phyloP scores from a whole-genome alignment of 1,284 basidiomycete species.

The Leucoagaricus sp. region DNA sequence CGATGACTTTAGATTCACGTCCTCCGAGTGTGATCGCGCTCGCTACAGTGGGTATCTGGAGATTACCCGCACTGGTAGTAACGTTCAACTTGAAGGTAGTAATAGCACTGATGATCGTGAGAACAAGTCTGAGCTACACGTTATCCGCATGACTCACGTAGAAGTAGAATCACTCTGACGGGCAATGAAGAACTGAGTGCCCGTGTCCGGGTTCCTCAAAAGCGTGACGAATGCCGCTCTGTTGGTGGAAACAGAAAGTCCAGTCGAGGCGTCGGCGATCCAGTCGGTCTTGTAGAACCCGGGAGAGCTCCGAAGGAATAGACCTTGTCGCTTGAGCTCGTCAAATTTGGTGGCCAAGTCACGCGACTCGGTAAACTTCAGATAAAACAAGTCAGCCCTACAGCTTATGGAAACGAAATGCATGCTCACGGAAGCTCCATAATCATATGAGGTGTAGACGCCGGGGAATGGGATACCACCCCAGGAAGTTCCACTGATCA shows the following conservation, averaged over 20 bases:
- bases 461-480: slow-evolving; percentile 69
- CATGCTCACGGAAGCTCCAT: slow-evolving; percentile 50
- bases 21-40: slow-evolving; percentile 59
- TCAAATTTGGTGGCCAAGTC: slow-evolving; percentile 68
- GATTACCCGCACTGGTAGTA: slow-evolving; percentile 46
- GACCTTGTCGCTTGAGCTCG: slow-evolving; percentile 72
- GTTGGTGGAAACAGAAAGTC: slow-evolving; percentile 49
- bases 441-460: slow-evolving; percentile 70
- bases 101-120: slow-evolving; percentile 36
- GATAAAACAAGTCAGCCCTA: background rate
- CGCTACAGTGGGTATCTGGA: slow-evolving; percentile 56
- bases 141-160: slow-evolving; percentile 43
- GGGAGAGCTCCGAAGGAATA: slow-evolving; percentile 75
- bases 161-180: slow-evolving; percentile 69
- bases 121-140: background rate
- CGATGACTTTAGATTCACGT: slow-evolving; percentile 68
- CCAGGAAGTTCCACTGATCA: slow-evolving; percentile 73
- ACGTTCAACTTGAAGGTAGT: slow-evolving; percentile 59
- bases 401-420: background rate
- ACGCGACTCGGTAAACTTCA: slow-evolving; percentile 65
- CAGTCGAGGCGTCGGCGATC: slow-evolving; percentile 61
- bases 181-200: slow-evolving; percentile 67
- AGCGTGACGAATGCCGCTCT: slow-evolving; percentile 58
- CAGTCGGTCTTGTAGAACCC: slow-evolving; percentile 78
- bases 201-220: slow-evolving; percentile 67